phyloP scores from a whole-genome alignment of 768 basidiomycete species.

The Porphyrellus cyaneotinctus region DNA sequence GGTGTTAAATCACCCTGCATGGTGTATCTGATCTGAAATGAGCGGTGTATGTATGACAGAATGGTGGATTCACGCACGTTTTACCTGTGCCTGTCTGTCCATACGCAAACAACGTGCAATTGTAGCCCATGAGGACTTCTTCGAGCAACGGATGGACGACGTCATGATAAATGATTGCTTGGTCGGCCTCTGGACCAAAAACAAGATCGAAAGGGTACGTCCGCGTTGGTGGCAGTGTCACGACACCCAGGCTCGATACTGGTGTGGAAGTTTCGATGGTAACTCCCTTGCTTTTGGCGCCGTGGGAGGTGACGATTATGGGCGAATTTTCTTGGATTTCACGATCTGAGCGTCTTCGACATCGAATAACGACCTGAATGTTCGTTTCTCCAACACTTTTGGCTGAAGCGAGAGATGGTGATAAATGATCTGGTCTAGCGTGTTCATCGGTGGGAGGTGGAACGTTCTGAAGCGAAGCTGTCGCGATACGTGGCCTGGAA shows the following conservation, averaged over 20 bases:
- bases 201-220: constrained; percentile 95
- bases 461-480: constrained; percentile 32
- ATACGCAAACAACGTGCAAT: constrained; percentile 96
- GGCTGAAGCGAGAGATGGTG: constrained; percentile 24
- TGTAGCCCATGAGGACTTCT: constrained; percentile 93
- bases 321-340: constrained; percentile 86
- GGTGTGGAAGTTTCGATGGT: constrained; percentile 77
- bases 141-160: constrained; percentile 91
- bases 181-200: constrained; percentile 96
- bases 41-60: constrained; percentile 2
- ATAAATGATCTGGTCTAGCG: constrained; percentile 14
- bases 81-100: constrained; percentile 99
- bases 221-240: constrained; percentile 68
- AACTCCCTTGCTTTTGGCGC: constrained; percentile 70
- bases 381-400: constrained; percentile 56
- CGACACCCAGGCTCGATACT: constrained; percentile 64
- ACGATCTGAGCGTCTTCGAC: constrained; percentile 77
- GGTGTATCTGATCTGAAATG: constrained; percentile 61
- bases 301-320: constrained; percentile 75
- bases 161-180: constrained; percentile 88
- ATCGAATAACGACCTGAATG: constrained; percentile 92
- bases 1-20: constrained; percentile 94
- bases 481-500: constrained; percentile 46
- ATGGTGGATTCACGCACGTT: constrained; percentile 59
- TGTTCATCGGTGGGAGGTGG: constrained; percentile 22